Base-by-base conservation (phyloP, 352 stramenopile species). In the Blastocystis sp. region DNA sequence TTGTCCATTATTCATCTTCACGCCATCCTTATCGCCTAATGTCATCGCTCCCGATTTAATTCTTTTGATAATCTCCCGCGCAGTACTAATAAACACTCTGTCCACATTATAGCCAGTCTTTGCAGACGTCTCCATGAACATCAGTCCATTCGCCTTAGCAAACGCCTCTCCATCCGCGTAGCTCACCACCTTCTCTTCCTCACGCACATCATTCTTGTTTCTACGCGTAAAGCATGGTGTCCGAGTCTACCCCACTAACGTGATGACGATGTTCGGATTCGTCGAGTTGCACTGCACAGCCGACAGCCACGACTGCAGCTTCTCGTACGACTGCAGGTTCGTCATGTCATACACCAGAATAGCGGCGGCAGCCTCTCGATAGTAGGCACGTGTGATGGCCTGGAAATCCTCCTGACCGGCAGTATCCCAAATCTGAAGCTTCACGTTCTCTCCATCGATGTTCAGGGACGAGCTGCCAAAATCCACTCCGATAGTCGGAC, bases 321-420 rank as follows among this genome's bases (percentile, higher is more conserved):
- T 88, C n/a, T 88, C 77, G 50, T 79, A 88, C 20, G 77, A 88
- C 23, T 96, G 93, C 69, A 96, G 93, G 90, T 97, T 94, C 34
- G 94, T 96, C 90, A 97, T 94, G 87, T 97, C 94, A 90, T 97
- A 97, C 50, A 97, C 94, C 11, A 97, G 90, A 47, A 97, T 90
- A 64, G 96, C 96, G 23, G 93, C 94, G 92, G 96, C 95, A 0
- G 94, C 94, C 18, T 94, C 94, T 13, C 94, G 93, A 91, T 96
- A 97, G 91, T 96, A 97, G 62, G 94, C 94, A 94, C 87, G 94
- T 0, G 89, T 91, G 43, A 91, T 91, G 15, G 89, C 77, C 64
- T 91, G 84, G 79, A 92, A 92, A 63, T 91, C 54, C 69, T 92
- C 91, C 89, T 92, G 90, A 26, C 91, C 91, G 26, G 91, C 91